Evolutionary conservation across 108 stramenopile genomes (phyloP).

Genomic region (Epipyxis sp.): DNA sequence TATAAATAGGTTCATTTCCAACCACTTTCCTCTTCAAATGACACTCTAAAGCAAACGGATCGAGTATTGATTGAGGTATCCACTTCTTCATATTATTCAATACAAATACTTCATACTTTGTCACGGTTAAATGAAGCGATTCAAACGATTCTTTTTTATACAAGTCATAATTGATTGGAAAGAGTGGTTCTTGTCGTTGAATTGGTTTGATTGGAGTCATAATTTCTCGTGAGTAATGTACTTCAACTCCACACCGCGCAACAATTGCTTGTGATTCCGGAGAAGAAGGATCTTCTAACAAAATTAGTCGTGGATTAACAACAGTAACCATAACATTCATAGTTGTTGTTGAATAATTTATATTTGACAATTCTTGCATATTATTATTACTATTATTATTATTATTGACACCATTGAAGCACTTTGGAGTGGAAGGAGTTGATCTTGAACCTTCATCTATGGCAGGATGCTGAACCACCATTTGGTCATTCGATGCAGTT

Average conservation of each 20-base stretch:
- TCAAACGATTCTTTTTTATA: neutral
- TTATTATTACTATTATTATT: too few species aligned
- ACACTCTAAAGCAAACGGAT: neutral
- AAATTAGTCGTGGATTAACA: constrained; percentile 10
- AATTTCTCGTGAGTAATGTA: constrained; percentile 11
- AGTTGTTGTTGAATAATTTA: too few species aligned
- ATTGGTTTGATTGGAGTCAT: too few species aligned
- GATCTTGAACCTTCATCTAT: neutral
- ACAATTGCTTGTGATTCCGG: constrained; percentile 14
- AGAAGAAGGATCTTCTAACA: constrained; percentile 23
- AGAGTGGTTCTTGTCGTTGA: too few species aligned
- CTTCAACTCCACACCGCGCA: neutral
- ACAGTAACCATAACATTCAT: constrained; percentile 20
- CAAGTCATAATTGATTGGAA: too few species aligned
- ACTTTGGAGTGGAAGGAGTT: neutral
- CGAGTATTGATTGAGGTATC: neutral
- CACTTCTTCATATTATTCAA: neutral
- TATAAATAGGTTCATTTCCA: neutral
- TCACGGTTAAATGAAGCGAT: neutral
- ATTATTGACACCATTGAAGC: too few species aligned
- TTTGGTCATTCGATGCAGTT: neutral
- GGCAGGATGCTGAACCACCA: neutral
- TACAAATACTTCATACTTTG: constrained; percentile 9
- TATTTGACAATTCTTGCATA: too few species aligned
- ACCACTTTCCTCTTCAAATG: constrained; percentile 5